Evolutionary conservation across 768 basidiomycete genomes (phyloP).

Genomic region (Xerocomus brunneocitrinus): DNA sequence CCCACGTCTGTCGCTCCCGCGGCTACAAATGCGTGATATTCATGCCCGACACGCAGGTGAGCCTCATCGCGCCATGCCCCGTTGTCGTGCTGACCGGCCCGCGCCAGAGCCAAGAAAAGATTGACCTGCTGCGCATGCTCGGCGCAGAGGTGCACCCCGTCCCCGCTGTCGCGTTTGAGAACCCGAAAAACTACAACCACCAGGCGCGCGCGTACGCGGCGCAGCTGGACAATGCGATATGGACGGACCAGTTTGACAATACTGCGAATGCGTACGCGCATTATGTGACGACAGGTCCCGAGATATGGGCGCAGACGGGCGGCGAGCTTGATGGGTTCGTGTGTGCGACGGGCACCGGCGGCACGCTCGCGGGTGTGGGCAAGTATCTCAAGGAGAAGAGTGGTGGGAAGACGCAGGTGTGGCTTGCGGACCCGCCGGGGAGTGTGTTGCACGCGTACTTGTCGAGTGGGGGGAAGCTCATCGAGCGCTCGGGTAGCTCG

Average conservation of each 20-base stretch:
- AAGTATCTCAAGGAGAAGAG: constrained; percentile 82
- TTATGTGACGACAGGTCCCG: constrained; percentile 88
- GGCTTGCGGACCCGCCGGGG: constrained; percentile 96
- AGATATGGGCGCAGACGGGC: constrained; percentile 88
- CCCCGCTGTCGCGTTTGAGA: constrained; percentile 93
- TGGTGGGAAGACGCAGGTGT: constrained; percentile 73
- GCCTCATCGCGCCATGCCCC: not conserved
- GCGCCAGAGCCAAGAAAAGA: constrained; percentile 90
- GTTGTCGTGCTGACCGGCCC: not conserved
- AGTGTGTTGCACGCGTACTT: constrained; percentile 86
- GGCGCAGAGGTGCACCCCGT: constrained; percentile 97
- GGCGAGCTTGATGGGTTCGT: constrained; percentile 86
- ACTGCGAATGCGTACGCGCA: constrained; percentile 86
- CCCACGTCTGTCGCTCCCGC: too few relatives aligned
- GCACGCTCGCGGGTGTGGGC: constrained; percentile 88
- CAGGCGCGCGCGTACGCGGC: constrained; percentile 88
- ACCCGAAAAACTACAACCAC: constrained; percentile 96
- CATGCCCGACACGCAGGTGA: constrained; percentile 92
- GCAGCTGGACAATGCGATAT: constrained; percentile 72
- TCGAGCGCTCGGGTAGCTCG: constrained; percentile 77
- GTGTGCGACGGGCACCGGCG: constrained; percentile 93
- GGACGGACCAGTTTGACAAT: constrained; percentile 99
- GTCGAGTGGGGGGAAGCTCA: constrained; percentile 69
- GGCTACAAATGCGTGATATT: constrained; percentile 99
- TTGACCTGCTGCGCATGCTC: constrained; percentile 94